Evolutionary conservation across 768 basidiomycete species (phyloP).

Genomic region (Boletus reticuloceps): DNA sequence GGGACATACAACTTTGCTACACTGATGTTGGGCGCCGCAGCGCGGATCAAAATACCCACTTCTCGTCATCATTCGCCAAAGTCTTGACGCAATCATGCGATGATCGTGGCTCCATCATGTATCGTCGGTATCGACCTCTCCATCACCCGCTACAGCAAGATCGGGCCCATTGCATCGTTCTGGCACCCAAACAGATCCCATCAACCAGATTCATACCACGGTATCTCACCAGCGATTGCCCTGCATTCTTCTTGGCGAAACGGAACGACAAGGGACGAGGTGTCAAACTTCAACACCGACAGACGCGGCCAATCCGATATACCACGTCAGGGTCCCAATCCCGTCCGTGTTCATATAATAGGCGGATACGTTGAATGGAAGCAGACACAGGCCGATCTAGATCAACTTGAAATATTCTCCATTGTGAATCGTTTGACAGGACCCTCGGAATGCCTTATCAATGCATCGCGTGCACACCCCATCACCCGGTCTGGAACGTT

Average conservation of each 20-base stretch:
- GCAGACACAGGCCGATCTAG: slow-evolving; percentile 1
- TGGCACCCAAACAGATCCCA: not conserved
- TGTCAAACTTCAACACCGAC: too few species aligned
- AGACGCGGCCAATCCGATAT: not conserved
- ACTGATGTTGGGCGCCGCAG: too few species aligned
- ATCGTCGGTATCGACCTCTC: too few species aligned
- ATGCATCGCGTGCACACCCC: not conserved
- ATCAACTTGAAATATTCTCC: not conserved
- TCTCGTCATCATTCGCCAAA: too few species aligned
- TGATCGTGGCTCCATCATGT: too few species aligned
- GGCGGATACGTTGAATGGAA: not conserved
- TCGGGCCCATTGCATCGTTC: not conserved
- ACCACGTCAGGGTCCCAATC: not conserved
- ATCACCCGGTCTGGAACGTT: slow-evolving; percentile 5
- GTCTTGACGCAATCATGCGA: too few species aligned
- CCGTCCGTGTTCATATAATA: not conserved
- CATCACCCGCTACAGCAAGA: not conserved
- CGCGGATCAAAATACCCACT: too few species aligned
- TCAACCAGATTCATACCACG: not conserved
- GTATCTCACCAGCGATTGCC: too few species aligned
- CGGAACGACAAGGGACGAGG: too few species aligned
- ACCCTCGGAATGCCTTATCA: not conserved
- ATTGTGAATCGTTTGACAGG: not conserved
- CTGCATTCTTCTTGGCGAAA: too few species aligned
- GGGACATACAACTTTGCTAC: too few species aligned